phyloP scores from a whole-genome alignment of 192 early-diverging fungal genomes.

The Coemansia sp. region DNA sequence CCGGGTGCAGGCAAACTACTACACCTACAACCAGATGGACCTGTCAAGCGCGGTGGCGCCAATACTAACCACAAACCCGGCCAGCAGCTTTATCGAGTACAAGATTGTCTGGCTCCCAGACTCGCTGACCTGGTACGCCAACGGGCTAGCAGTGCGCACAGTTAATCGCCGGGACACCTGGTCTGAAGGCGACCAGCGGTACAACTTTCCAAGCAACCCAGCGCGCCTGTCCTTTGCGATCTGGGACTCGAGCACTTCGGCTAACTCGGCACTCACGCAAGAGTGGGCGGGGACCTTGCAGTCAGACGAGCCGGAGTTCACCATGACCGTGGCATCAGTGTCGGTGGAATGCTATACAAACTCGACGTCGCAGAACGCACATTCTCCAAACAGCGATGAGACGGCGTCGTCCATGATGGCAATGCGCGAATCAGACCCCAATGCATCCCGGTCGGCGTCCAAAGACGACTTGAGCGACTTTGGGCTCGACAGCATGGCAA shows the following conservation, averaged over 20 bases:
- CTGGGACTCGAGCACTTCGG: slow-evolving; percentile 54
- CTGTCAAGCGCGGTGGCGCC: slow-evolving; percentile 17
- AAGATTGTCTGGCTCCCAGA: slow-evolving; percentile 61
- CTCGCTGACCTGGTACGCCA: slow-evolving; percentile 55
- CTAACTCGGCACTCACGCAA: slow-evolving; percentile 41
- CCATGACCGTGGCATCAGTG: slow-evolving; percentile 52
- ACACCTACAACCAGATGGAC: slow-evolving; percentile 48
- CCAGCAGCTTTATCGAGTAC: slow-evolving; percentile 52
- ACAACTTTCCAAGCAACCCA: slow-evolving; percentile 49
- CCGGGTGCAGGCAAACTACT: slow-evolving; percentile 61
- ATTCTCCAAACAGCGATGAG: background rate
- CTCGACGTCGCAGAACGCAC: slow-evolving; percentile 8
- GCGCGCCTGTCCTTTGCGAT: slow-evolving; percentile 57
- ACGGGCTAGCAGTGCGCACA: slow-evolving; percentile 54
- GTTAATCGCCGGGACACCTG: slow-evolving; percentile 50
- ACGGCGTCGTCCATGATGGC: background rate
- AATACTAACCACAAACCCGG: slow-evolving; percentile 29
- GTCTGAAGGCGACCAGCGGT: slow-evolving; percentile 42
- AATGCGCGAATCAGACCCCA: background rate
- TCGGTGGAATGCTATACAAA: slow-evolving; percentile 53
- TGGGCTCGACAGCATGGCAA: slow-evolving; percentile 15
- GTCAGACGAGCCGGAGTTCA: slow-evolving; percentile 38
- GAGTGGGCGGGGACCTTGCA: slow-evolving; percentile 47
- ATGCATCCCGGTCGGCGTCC: slow-evolving; percentile 1
- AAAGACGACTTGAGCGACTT: slow-evolving; percentile 34